Base-by-base conservation (phyloP, 2,329 filamentous ascomycete species). In the Pseudogymnoascus sp. region DNA sequence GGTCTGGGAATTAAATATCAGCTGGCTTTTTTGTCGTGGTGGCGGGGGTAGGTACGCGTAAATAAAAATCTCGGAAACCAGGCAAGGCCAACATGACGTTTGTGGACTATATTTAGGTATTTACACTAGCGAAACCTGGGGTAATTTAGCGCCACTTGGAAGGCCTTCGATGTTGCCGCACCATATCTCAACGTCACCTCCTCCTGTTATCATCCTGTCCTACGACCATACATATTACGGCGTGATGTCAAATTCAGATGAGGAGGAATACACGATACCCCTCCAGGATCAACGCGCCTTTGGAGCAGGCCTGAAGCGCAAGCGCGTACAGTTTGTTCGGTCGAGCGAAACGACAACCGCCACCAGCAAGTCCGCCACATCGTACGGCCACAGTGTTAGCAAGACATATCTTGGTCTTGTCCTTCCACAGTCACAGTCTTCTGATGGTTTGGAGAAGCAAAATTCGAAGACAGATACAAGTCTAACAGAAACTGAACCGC, bases 371-470 rank as follows among this genome's bases (percentile, higher is more conserved):
- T 69, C n/a, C 53, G 67, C 62, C 64, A 67, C 64, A 64, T 60
- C 66, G 7, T 36, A 50, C 46, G 66, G 67, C 6, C 69, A 73
- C 14, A 71, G 70, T 12, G 68, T 72, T 38, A 69, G 71, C 62
- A 84, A 90, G 63, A 75, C 84, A 53, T 91, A 91, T 69, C 80
- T 90, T 25, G 84, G 81, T 65, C 81, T 91, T 64, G 88, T 91
- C 18, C 76, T 89, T 10, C 68, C 71, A 11, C 59, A 61, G 31
- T 28, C 14, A 28, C 6, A 61, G 28, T 14, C 23, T 12, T 6
- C 16, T 18, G 37, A 53, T 21, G 31, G 12, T 8, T 11, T 37
- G 46, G 23, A 44, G 46, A 23, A 61, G 25, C 14, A 56, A 56
- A 34, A 6, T 21, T 36, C 5, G 28, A 56, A 34, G 50, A 56